These are phyloP conservation scores for Pichia sp. DNA, from an alignment of 1,139 yeast species.

Conservation along the genomic window DNA sequence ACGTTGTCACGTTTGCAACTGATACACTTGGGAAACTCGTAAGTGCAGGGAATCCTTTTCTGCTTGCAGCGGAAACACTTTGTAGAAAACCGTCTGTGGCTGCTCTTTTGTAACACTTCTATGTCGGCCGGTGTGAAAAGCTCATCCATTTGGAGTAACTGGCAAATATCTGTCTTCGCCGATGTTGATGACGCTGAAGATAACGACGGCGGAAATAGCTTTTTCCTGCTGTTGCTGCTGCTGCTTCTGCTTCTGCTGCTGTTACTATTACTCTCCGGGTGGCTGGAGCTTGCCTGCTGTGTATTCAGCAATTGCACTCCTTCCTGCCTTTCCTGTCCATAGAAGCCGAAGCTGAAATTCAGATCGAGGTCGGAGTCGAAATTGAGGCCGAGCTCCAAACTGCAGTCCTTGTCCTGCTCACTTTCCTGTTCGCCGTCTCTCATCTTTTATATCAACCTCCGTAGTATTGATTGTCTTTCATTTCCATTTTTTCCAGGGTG, in stretches of 20 bases:
- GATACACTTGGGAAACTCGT: slow-evolving; percentile 19
- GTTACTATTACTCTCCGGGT: too few relatives aligned
- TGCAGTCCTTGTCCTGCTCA: not conserved
- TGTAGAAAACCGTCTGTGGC: slow-evolving; percentile 12
- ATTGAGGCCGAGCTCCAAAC: not conserved
- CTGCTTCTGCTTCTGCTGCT: too few relatives aligned
- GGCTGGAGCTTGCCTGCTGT: too few relatives aligned
- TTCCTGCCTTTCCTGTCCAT: not conserved
- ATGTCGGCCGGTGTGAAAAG: slow-evolving; percentile 6
- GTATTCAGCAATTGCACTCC: too few relatives aligned
- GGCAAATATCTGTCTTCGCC: not conserved
- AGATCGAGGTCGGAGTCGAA: not conserved
- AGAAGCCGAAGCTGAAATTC: not conserved
- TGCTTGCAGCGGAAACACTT: slow-evolving; percentile 21
- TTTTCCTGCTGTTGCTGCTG: too few relatives aligned
- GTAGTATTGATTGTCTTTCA: too few relatives aligned
- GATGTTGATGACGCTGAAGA: too few relatives aligned
- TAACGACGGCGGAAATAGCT: too few relatives aligned
- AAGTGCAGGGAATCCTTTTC: slow-evolving; percentile 18
- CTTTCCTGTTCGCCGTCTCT: not conserved
- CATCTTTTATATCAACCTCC: not conserved
- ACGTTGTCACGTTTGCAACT: slow-evolving; percentile 15
- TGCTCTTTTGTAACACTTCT: not conserved
- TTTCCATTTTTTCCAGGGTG: not conserved
- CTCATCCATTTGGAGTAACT: slow-evolving; percentile 8